Percentiles rank a stretch among this genome's conserved stretches.
Conservation (phyloP, 306 rosid genomes). For the Amphicarpaea edgeworthii region DNA sequence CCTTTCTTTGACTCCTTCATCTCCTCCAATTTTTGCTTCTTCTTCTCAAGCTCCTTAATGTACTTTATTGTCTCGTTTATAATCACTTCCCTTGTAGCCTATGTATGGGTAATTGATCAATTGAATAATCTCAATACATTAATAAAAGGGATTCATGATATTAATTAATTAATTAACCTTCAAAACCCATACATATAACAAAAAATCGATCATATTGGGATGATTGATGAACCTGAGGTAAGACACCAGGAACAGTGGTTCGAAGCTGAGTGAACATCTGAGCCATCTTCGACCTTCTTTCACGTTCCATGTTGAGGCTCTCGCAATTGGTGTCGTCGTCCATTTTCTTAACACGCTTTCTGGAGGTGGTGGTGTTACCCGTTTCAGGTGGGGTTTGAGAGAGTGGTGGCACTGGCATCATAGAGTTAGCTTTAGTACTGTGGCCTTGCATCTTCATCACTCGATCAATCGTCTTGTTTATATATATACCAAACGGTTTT, state of each 20-base stretch:
- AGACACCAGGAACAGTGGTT: slow-evolving; percentile 43
- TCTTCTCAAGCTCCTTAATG: slow-evolving; percentile 54
- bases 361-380: slow-evolving; percentile 16
- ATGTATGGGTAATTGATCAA: no score
- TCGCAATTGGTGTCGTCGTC: background rate
- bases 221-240: slow-evolving; percentile 34
- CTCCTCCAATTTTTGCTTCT: slow-evolving; percentile 51
- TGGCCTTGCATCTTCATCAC: slow-evolving; percentile 9
- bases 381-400: slow-evolving; percentile 32
- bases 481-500: background rate
- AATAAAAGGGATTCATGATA: background rate
- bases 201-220: background rate
- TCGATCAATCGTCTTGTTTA: background rate
- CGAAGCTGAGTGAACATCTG: slow-evolving; percentile 49
- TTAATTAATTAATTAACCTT: background rate
- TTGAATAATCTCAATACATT: no score
- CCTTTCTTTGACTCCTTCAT: slow-evolving; percentile 44
- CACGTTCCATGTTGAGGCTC: slow-evolving; percentile 44
- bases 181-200: background rate
- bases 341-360: slow-evolving; percentile 31
- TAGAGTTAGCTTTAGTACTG: slow-evolving; percentile 28
- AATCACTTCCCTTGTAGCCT: slow-evolving; percentile 53
- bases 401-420: background rate
- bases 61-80: slow-evolving; percentile 44
- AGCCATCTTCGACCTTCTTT: slow-evolving; percentile 47